Evolutionary conservation across 164 flowering plant genomes (phyloP).

Genomic region (Saururus chinensis): DNA sequence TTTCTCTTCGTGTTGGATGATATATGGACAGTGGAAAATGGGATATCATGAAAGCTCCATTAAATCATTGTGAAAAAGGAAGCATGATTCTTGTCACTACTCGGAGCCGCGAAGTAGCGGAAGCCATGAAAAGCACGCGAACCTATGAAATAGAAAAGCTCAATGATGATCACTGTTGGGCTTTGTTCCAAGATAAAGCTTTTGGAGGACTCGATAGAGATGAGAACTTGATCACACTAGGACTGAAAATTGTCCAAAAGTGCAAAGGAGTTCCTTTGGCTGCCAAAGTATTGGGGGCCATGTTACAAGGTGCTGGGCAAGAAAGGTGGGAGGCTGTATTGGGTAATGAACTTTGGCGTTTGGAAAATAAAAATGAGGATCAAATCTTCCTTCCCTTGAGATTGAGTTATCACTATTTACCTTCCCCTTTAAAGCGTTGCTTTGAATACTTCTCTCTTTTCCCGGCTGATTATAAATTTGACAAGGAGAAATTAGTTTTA

Average conservation of each 20-base stretch:
- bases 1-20: conserved; percentile 8
- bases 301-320: not conserved
- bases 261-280: conserved; percentile 18
- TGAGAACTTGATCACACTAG: not conserved
- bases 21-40: conserved; percentile 4
- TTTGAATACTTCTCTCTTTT: conserved; percentile 10
- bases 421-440: conserved; percentile 10
- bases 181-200: conserved; percentile 1
- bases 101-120: not conserved
- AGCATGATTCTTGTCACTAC: conserved; percentile 6
- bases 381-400: conserved; percentile 1
- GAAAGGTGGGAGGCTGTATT: conserved; percentile 8
- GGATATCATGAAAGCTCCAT: not conserved
- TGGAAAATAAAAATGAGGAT: not conserved
- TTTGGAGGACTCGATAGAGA: not conserved
- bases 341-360: conserved; percentile 10
- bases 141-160: not conserved
- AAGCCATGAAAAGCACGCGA: not conserved
- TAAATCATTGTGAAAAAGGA: not conserved
- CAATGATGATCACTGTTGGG: conserved; percentile 2
- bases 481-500: conserved; percentile 6
- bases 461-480: conserved; percentile 8
- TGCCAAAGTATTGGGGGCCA: conserved; percentile 8
- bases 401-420: conserved; percentile 7
- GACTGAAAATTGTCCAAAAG: conserved; percentile 3